Evolutionary conservation across 106 monocot species (phyloP), one percentile per base, ranked within the genome.

Genomic region (Phalaenopsis equestris): DNA sequence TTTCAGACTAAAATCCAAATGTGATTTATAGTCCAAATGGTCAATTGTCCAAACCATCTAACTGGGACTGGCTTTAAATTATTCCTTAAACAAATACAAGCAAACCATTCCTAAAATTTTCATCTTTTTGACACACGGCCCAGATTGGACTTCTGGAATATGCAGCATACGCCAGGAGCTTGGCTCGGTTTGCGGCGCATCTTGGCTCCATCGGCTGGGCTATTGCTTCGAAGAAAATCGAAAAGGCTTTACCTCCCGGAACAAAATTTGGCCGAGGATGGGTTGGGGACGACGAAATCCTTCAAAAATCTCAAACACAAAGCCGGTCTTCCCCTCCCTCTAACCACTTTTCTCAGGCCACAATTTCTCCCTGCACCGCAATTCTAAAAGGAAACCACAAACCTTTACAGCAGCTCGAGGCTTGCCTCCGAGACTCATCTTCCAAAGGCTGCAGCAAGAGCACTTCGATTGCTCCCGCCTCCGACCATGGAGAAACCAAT

Each of bases 91-190:
- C 52, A 52, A 52, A 52, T 52, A 52, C 14, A 12, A 12, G 12
- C 52, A 52, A 45, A 45, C 3, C 6, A 45, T 45, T 52, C 12
- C 12, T 52, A 12, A 52, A 52, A 12, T 14, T 23, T 37, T 68
- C 39, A 70, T 39, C 38, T 39, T 70, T 70, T 12, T 77, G 14
- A 42, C 55, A 30, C 30, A 30, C 41, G 52, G 73, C 79, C 12
- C 72, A 91, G 89, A 85, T 91, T 72, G 87, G 91, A 42, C 77
- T 91, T 83, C 81, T 83, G 77, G 88, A 85, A 73, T 58, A 89
- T 81, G 73, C 87, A n/a, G 73, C 87, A n/a, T 91, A 91, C 78
- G 87, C 89, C 1, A 89, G 87, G 61, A 91, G 91, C 41, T 87
- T 91, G 58, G 89, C 89, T 75, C 75, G 91, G 42, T 91, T 89